A percentile compares a stretch with the other conserved stretches of the same genome.
Evolutionary conservation across 768 basidiomycete genomes (phyloP).

Genomic region (Postia placenta): DNA sequence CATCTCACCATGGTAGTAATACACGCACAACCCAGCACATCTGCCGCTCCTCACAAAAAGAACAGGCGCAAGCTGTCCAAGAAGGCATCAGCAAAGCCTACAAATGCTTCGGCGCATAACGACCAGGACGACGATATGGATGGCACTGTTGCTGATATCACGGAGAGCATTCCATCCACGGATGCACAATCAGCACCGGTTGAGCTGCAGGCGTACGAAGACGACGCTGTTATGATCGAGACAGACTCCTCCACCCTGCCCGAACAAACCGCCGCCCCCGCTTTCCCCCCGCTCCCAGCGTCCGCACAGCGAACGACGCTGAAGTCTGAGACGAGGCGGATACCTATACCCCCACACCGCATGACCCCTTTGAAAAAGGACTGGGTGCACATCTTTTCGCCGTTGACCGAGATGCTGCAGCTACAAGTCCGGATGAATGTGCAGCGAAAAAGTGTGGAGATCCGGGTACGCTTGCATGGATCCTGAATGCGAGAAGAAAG

Average conservation of each 20-base stretch:
- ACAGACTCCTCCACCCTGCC: slow-evolving; percentile 36
- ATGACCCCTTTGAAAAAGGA: slow-evolving; percentile 97
- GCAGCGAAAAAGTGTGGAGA: slow-evolving; percentile 82
- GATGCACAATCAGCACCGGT: not conserved
- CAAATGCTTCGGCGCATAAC: slow-evolving; percentile 11
- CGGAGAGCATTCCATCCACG: slow-evolving; percentile 4
- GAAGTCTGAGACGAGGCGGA: slow-evolving; percentile 81
- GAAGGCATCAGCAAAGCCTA: slow-evolving; percentile 25
- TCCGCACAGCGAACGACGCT: slow-evolving; percentile 48
- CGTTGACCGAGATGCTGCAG: slow-evolving; percentile 89
- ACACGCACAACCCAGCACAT: slow-evolving; percentile 27
- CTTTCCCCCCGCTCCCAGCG: slow-evolving; percentile 65
- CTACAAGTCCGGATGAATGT: slow-evolving; percentile 98
- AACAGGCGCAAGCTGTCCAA: slow-evolving; percentile 38
- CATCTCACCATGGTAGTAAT: slow-evolving; percentile 34
- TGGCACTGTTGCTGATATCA: slow-evolving; percentile 1
- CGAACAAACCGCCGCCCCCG: slow-evolving; percentile 48
- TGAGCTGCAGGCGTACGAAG: slow-evolving; percentile 19
- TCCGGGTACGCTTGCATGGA: slow-evolving; percentile 61
- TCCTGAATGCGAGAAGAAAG: too few relatives aligned
- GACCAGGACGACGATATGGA: slow-evolving; percentile 16
- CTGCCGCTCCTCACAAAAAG: slow-evolving; percentile 33
- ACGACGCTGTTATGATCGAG: slow-evolving; percentile 63
- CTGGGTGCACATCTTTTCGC: slow-evolving; percentile 93
- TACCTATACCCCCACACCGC: slow-evolving; percentile 92